Evolutionary conservation across 768 basidiomycete genomes (phyloP).

Genomic region (Suillus bovinus): DNA sequence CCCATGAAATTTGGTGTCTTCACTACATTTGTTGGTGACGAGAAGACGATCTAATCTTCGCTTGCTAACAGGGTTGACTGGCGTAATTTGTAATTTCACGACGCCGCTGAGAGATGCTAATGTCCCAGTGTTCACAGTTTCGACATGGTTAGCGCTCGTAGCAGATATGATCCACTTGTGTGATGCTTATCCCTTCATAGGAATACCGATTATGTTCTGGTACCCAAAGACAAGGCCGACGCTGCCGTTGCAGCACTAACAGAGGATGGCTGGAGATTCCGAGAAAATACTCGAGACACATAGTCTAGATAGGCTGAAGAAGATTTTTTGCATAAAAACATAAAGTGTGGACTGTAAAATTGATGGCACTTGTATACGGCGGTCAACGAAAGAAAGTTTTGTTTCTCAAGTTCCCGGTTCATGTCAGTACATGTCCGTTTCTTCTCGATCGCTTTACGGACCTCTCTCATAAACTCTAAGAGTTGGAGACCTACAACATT

Average conservation of each 20-base stretch:
- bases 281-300: slow-evolving; percentile 2
- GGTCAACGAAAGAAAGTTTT: slow-evolving; percentile 1
- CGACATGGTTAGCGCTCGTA: slow-evolving; percentile 52
- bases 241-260: slow-evolving; percentile 45
- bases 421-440: not conserved
- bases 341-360: not conserved
- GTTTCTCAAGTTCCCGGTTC: not conserved
- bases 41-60: not conserved
- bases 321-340: not conserved
- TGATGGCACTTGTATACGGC: not conserved
- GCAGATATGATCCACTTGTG: not conserved
- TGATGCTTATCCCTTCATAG: slow-evolving; percentile 29
- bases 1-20: slow-evolving; percentile 63
- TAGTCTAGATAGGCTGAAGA: not conserved
- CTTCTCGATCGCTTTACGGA: not conserved
- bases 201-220: slow-evolving; percentile 68
- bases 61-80: slow-evolving; percentile 47
- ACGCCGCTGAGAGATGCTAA: slow-evolving; percentile 51
- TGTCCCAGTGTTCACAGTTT: slow-evolving; percentile 59
- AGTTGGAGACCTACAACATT: not conserved
- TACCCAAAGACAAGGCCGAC: slow-evolving; percentile 44
- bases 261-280: slow-evolving; percentile 50
- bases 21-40: not conserved
- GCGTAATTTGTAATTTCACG: slow-evolving; percentile 55
- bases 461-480: not conserved